Conservation (phyloP, 2,329 filamentous ascomycete genomes). For the Pyrenophora teres region DNA sequence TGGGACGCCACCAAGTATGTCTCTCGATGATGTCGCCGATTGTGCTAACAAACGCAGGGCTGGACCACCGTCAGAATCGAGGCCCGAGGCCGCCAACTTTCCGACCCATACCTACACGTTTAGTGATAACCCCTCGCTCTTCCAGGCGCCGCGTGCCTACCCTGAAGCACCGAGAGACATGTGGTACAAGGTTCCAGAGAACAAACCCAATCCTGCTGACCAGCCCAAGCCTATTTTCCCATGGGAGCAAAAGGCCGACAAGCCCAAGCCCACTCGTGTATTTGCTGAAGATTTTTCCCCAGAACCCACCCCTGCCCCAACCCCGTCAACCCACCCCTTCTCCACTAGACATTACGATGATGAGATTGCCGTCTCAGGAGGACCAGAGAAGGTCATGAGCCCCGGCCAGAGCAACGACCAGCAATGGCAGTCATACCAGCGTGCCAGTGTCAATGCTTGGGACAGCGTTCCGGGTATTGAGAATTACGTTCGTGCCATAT, state of each 20-base stretch:
- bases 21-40: not conserved
- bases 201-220: conserved; percentile 61
- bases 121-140: conserved; percentile 75
- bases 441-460: conserved; percentile 77
- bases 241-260: conserved; percentile 75
- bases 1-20: conserved; percentile 66
- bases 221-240: conserved; percentile 78
- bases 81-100: conserved; percentile 84
- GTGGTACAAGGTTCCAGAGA: conserved; percentile 80
- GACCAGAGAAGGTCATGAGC: conserved; percentile 19
- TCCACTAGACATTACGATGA: conserved; percentile 38
- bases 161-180: conserved; percentile 84
- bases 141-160: conserved; percentile 76
- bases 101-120: conserved; percentile 80
- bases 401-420: conserved; percentile 49
- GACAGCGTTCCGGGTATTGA: conserved; percentile 89
- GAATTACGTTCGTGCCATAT: conserved; percentile 77
- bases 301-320: conserved; percentile 42
- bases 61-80: conserved; percentile 65
- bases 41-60: conserved; percentile 31
- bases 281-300: conserved; percentile 63
- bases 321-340: conserved; percentile 31
- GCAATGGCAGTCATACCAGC: conserved; percentile 74
- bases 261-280: conserved; percentile 66
- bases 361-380: conserved; percentile 8